Conservation (phyloP, 768 basidiomycete species). For the Panaeolus cyanescens region DNA sequence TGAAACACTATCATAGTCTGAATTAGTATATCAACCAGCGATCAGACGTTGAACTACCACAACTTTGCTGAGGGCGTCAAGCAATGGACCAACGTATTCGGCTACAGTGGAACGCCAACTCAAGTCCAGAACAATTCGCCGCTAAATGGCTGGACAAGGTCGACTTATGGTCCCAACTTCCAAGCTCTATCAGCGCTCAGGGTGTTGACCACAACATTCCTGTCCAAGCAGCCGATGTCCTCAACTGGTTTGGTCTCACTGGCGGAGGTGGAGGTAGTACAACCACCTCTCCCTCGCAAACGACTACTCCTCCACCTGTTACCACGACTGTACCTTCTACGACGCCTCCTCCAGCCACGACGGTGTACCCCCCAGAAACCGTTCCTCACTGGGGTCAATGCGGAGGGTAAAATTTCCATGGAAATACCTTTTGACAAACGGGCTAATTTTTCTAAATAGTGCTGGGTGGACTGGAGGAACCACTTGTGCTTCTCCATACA, state of each 20-base stretch:
- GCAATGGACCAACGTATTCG: slow-evolving; percentile 60
- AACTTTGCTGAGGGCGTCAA: slow-evolving; percentile 58
- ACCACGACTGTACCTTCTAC: slow-evolving; percentile 14
- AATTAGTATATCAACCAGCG: slow-evolving; percentile 37
- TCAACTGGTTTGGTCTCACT: slow-evolving; percentile 54
- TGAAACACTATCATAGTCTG: background rate
- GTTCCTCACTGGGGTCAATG: slow-evolving; percentile 27
- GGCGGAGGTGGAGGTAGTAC: slow-evolving; percentile 14
- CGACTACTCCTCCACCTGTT: slow-evolving; percentile 11
- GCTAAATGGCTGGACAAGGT: slow-evolving; percentile 44
- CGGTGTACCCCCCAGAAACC: too few relatives aligned
- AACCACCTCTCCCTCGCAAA: slow-evolving; percentile 1
- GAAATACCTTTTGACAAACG: too few relatives aligned
- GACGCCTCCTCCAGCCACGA: slow-evolving; percentile 15
- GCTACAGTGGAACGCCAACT: too few relatives aligned
- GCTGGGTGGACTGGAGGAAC: slow-evolving; percentile 1
- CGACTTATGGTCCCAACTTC: slow-evolving; percentile 49
- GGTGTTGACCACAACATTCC: slow-evolving; percentile 58
- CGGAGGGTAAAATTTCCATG: too few relatives aligned
- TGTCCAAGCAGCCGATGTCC: slow-evolving; percentile 45
- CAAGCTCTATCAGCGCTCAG: slow-evolving; percentile 48
- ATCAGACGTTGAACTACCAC: slow-evolving; percentile 49
- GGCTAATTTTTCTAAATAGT: too few relatives aligned
- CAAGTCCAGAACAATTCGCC: slow-evolving; percentile 39
- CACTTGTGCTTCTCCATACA: slow-evolving; percentile 22